Evolutionary conservation across 2,329 filamentous ascomycete species (phyloP).

Genomic region (Diaporthe aspalathi): DNA sequence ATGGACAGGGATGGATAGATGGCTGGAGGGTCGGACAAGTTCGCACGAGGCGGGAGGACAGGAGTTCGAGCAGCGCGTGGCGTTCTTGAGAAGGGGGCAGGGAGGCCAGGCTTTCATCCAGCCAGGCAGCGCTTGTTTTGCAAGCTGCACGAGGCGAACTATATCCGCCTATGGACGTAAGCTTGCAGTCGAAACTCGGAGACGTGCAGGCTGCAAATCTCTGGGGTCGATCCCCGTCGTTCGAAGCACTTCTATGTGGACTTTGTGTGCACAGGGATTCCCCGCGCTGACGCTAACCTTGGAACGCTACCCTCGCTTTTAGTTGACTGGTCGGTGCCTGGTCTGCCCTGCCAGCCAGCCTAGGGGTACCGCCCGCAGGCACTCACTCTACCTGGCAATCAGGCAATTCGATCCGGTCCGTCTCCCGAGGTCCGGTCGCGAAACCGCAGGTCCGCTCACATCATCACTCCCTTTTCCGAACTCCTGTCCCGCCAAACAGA

Average conservation of each 20-base stretch:
- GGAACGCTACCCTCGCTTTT: not conserved
- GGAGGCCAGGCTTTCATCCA: constrained; percentile 14
- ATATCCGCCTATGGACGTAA: constrained; percentile 17
- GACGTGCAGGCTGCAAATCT: constrained; percentile 19
- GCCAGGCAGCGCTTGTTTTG: constrained; percentile 19
- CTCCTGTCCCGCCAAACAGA: not conserved
- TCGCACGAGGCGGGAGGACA: constrained; percentile 10
- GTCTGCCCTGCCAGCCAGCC: too few species aligned
- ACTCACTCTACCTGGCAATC: not conserved
- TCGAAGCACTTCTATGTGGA: constrained; percentile 13
- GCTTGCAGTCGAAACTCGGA: constrained; percentile 29
- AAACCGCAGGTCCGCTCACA: not conserved
- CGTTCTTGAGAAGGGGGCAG: not conserved
- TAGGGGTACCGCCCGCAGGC: not conserved
- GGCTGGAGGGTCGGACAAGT: constrained; percentile 23
- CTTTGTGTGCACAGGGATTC: constrained; percentile 8
- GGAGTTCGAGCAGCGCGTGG: constrained; percentile 5
- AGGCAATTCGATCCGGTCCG: too few species aligned
- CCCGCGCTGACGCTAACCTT: constrained; percentile 21
- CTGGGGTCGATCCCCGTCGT: constrained; percentile 29
- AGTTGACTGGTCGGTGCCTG: not conserved
- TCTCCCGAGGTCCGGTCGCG: not conserved
- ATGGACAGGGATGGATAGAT: constrained; percentile 13
- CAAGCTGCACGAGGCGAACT: constrained; percentile 29
- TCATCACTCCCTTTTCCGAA: not conserved